phyloP scores from a whole-genome alignment of 805 yeast species.

The Candida boleticola region DNA sequence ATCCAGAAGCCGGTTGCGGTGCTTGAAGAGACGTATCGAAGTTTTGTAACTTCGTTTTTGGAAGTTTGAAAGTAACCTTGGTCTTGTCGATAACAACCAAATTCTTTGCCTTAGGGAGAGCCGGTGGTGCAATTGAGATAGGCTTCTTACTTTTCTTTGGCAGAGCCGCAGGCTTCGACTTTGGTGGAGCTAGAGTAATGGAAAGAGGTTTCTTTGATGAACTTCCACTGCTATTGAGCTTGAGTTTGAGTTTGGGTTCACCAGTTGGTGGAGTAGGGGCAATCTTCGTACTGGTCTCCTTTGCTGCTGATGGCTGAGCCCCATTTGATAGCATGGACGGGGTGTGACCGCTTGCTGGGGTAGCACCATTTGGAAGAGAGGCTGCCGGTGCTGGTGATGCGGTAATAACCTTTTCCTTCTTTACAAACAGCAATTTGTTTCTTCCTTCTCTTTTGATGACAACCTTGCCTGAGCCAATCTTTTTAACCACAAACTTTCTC shows the following conservation, averaged over 20 bases:
- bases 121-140: slow-evolving; percentile 2
- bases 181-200: slow-evolving; percentile 5
- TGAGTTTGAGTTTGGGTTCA: slow-evolving; percentile 8
- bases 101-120: background rate
- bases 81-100: slow-evolving; percentile 1
- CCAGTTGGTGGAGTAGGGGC: background rate
- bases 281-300: too few relatives aligned
- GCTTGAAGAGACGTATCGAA: background rate
- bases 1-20: too few relatives aligned
- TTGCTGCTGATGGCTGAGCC: background rate
- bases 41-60: background rate
- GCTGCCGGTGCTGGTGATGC: too few relatives aligned
- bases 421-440: slow-evolving; percentile 49
- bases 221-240: slow-evolving; percentile 1
- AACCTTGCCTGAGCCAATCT: slow-evolving; percentile 52
- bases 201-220: slow-evolving; percentile 1
- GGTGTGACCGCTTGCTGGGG: background rate
- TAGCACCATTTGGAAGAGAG: background rate
- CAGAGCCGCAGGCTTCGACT: slow-evolving; percentile 3
- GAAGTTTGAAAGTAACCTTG: slow-evolving; percentile 1
- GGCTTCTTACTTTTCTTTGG: slow-evolving; percentile 5
- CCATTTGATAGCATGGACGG: too few relatives aligned
- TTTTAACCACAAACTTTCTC: slow-evolving; percentile 60
- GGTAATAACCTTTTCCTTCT: slow-evolving; percentile 10
- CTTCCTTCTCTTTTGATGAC: slow-evolving; percentile 60